Evolutionary conservation across 192 early-diverging fungal genomes (phyloP).

Genomic region (Backusella parvicylindrica): DNA sequence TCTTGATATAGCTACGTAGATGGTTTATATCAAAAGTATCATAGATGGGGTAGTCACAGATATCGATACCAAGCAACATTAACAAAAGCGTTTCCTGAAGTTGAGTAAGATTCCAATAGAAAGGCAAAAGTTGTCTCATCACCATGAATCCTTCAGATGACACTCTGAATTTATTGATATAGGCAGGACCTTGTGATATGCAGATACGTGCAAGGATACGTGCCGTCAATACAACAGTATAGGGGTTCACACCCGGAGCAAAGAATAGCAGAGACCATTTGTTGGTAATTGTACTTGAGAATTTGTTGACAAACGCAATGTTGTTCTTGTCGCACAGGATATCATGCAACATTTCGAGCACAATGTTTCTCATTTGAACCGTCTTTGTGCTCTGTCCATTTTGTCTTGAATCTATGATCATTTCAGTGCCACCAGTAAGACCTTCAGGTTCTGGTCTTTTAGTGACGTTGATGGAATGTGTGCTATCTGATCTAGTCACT

Average conservation of each 20-base stretch:
- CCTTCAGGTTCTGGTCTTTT: background rate
- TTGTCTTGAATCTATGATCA: conserved; percentile 15
- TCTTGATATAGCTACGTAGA: conserved; percentile 41
- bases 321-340: conserved; percentile 52
- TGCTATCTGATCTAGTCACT: background rate
- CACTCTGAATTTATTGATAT: conserved; percentile 48
- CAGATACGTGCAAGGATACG: conserved; percentile 50
- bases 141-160: conserved; percentile 54
- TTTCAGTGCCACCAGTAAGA: background rate
- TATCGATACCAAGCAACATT: conserved; percentile 53
- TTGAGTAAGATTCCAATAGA: conserved; percentile 54
- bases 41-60: conserved; percentile 48
- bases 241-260: conserved; percentile 45
- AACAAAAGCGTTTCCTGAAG: conserved; percentile 53
- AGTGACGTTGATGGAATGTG: background rate
- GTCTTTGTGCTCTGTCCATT: background rate
- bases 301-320: conserved; percentile 44
- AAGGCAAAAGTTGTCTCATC: conserved; percentile 50
- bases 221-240: conserved; percentile 49
- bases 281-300: conserved; percentile 53
- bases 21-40: conserved; percentile 44
- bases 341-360: conserved; percentile 65
- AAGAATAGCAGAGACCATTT: conserved; percentile 67
- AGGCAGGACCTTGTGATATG: conserved; percentile 41
- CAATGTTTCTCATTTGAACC: conserved; percentile 32